Evolutionary conservation across 768 basidiomycete species (phyloP).

Genomic region (Solioccasus polychromus): DNA sequence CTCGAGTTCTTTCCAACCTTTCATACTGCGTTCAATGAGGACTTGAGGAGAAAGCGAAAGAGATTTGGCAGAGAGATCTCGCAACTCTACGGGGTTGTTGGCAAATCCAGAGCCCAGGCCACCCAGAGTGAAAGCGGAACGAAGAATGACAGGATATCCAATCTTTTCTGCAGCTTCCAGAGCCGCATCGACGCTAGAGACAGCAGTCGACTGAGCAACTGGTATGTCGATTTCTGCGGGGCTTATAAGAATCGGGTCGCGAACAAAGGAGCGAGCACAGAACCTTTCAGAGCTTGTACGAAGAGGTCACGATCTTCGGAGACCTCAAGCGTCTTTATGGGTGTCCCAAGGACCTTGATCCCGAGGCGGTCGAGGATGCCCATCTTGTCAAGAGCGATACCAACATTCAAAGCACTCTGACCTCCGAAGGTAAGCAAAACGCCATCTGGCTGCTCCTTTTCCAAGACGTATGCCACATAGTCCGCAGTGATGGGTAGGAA

Average conservation of each 20-base stretch:
- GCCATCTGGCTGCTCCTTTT: constrained; percentile 97
- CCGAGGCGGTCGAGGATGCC: constrained; percentile 91
- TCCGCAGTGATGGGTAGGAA: constrained; percentile 95
- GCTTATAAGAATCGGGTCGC: constrained; percentile 6
- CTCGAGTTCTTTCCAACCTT: constrained; percentile 99
- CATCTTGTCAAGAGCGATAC: constrained; percentile 95
- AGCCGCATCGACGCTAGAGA: constrained; percentile 92
- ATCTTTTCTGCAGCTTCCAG: constrained; percentile 87
- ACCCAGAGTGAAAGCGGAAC: constrained; percentile 95
- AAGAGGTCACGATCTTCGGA: constrained; percentile 98
- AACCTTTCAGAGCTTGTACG: constrained; percentile 93
- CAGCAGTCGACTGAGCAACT: constrained; percentile 92
- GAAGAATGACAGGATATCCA: constrained; percentile 96
- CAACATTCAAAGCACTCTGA: constrained; percentile 96
- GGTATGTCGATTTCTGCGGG: constrained; percentile 90
- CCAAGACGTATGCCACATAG: constrained; percentile 97
- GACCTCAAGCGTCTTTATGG: constrained; percentile 90
- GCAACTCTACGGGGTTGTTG: constrained; percentile 88
- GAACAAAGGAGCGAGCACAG: constrained; percentile 15
- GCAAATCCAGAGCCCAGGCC: constrained; percentile 99
- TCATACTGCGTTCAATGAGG: constrained; percentile 95
- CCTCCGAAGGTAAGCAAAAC: constrained; percentile 97
- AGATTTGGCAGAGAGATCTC: constrained; percentile 89
- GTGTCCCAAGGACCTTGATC: constrained; percentile 91
- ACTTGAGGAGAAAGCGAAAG: constrained; percentile 92